A percentile compares a stretch with the other conserved stretches of the same genome.
Conservation (phyloP, 2,329 filamentous ascomycete species). For the Alternaria triticimaculans region DNA sequence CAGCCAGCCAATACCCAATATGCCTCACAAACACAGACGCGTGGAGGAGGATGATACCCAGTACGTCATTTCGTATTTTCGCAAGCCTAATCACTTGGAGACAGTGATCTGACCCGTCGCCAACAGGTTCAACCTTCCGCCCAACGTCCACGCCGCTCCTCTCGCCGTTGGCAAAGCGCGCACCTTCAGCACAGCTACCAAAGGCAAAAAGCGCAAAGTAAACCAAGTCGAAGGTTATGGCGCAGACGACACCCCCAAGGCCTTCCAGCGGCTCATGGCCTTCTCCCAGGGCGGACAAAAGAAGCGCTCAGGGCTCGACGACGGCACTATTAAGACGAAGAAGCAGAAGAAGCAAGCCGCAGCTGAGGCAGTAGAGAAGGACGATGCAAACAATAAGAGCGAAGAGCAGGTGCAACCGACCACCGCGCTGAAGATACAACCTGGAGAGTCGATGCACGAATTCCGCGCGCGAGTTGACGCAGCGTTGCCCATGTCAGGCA, state of each 20-base stretch:
- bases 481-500: slow-evolving; percentile 75
- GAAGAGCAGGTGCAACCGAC: slow-evolving; percentile 28
- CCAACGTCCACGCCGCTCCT: slow-evolving; percentile 64
- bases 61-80: slow-evolving; percentile 28
- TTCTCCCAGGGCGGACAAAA: slow-evolving; percentile 65
- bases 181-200: slow-evolving; percentile 41
- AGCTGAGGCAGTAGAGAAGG: slow-evolving; percentile 8
- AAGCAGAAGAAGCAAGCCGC: slow-evolving; percentile 54
- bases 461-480: slow-evolving; percentile 85
- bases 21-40: slow-evolving; percentile 89
- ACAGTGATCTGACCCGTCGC: slow-evolving; percentile 45
- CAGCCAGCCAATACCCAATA: slow-evolving; percentile 45
- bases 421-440: slow-evolving; percentile 64
- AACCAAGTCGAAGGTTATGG: slow-evolving; percentile 59
- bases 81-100: background rate
- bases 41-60: slow-evolving; percentile 54
- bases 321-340: slow-evolving; percentile 62
- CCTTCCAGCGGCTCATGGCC: slow-evolving; percentile 86
- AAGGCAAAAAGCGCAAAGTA: slow-evolving; percentile 47
- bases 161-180: slow-evolving; percentile 60
- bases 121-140: slow-evolving; percentile 66
- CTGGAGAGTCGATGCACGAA: slow-evolving; percentile 82
- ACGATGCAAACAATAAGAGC: slow-evolving; percentile 20
- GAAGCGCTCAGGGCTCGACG: slow-evolving; percentile 68
- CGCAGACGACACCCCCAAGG: slow-evolving; percentile 83